A percentile compares a stretch with the other conserved stretches of the same genome.
These are phyloP conservation scores for Sporisorium scitamineum DNA, from an alignment of 1,284 basidiomycete species.

Conservation along the genomic window DNA sequence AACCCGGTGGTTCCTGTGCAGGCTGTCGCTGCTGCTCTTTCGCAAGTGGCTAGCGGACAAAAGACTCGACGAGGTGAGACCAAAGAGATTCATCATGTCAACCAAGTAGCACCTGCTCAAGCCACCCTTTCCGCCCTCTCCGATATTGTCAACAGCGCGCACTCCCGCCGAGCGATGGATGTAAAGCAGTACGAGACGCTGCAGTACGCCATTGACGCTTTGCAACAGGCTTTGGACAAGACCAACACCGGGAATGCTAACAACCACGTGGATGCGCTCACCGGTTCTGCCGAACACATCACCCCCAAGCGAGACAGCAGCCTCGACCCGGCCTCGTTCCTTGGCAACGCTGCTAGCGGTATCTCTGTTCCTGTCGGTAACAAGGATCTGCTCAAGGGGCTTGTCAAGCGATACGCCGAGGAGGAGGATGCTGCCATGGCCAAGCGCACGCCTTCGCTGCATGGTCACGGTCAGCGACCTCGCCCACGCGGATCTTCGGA, in stretches of 20 bases:
- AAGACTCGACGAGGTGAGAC: slow-evolving; percentile 53
- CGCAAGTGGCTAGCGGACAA: slow-evolving; percentile 35
- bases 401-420: slow-evolving; percentile 32
- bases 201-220: slow-evolving; percentile 31
- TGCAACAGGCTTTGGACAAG: slow-evolving; percentile 41
- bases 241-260: slow-evolving; percentile 41
- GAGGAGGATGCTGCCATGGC: slow-evolving; percentile 46
- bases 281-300: slow-evolving; percentile 39
- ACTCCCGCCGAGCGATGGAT: slow-evolving; percentile 57
- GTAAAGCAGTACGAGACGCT: slow-evolving; percentile 46
- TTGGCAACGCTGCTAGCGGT: slow-evolving; percentile 25
- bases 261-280: slow-evolving; percentile 45
- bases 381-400: slow-evolving; percentile 34
- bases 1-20: slow-evolving; percentile 43
- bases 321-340: slow-evolving; percentile 24
- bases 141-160: slow-evolving; percentile 53
- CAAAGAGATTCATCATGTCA: slow-evolving; percentile 29
- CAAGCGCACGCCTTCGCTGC: slow-evolving; percentile 31
- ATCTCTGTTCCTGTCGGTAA: slow-evolving; percentile 42
- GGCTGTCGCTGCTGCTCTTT: slow-evolving; percentile 41
- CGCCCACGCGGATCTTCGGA: slow-evolving; percentile 25
- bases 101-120: slow-evolving; percentile 53
- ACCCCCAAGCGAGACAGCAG: slow-evolving; percentile 13
- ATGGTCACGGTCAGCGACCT: slow-evolving; percentile 47
- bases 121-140: slow-evolving; percentile 52